A percentile compares a stretch with the other conserved stretches of the same genome.
These are phyloP conservation scores for Juglanconis sp. DNA, from an alignment of 2,329 filamentous ascomycete genomes.

Conservation along the genomic window DNA sequence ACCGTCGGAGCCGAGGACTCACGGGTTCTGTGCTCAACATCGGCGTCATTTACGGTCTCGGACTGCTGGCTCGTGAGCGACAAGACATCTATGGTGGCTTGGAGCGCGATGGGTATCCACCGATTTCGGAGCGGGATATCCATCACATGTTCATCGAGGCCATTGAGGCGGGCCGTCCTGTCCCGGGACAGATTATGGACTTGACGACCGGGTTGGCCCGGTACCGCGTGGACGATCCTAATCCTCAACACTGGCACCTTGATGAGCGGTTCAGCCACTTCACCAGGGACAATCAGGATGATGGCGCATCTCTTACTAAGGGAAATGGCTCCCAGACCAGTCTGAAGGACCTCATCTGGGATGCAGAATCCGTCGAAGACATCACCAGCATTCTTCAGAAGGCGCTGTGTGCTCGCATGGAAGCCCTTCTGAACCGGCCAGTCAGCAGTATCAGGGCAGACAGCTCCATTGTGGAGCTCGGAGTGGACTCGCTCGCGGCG, in stretches of 20 bases:
- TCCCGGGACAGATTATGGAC: conserved; percentile 26
- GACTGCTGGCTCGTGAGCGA: conserved; percentile 40
- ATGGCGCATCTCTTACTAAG: background rate
- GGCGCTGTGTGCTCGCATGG: conserved; percentile 29
- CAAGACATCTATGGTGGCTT: conserved; percentile 36
- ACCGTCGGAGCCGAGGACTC: conserved; percentile 33
- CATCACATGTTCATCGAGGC: conserved; percentile 52
- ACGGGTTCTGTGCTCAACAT: conserved; percentile 41
- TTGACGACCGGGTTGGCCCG: conserved; percentile 40
- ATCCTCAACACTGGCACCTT: conserved; percentile 38
- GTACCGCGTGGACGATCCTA: conserved; percentile 28
- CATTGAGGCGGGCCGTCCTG: conserved; percentile 38
- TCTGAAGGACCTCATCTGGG: conserved; percentile 28
- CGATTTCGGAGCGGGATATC: conserved; percentile 48
- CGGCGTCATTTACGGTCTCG: conserved; percentile 43
- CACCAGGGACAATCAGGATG: conserved; percentile 9
- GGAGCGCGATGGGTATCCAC: conserved; percentile 42
- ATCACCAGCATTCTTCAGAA: conserved; percentile 25
- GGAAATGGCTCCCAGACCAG: conserved; percentile 15
- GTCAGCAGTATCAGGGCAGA: conserved; percentile 28
- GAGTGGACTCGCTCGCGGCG: conserved; percentile 39
- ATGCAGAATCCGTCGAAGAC: conserved; percentile 19
- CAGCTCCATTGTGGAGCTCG: conserved; percentile 34
- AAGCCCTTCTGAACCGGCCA: conserved; percentile 29
- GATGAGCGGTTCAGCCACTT: conserved; percentile 43